phyloP scores from a whole-genome alignment of 148 eudicot genomes.

The Amaranthus hypochondriacus region DNA sequence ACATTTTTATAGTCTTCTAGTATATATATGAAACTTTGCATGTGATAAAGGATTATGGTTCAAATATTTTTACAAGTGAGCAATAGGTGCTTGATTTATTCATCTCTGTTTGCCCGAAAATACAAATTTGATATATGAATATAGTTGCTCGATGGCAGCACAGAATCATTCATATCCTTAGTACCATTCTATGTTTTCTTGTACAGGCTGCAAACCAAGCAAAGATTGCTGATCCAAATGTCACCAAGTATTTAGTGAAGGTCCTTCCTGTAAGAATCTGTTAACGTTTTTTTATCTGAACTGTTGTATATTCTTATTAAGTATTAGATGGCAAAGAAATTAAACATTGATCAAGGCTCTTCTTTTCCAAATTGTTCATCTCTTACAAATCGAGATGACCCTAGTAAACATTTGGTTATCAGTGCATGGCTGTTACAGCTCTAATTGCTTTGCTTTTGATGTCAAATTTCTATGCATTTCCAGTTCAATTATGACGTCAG shows the following conservation, averaged over 20 bases:
- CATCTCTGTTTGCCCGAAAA: background rate
- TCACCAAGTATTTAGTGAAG: constrained; percentile 85
- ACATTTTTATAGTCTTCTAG: constrained; percentile 13
- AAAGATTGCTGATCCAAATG: constrained; percentile 71
- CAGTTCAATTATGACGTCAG: constrained; percentile 82
- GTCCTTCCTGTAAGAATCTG: constrained; percentile 76
- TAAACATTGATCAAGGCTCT: background rate
- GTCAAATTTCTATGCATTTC: constrained; percentile 5
- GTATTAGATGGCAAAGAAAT: background rate
- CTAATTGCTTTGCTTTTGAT: constrained; percentile 4
- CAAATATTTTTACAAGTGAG: background rate
- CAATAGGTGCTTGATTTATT: background rate
- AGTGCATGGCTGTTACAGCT: background rate
- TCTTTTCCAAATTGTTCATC: background rate
- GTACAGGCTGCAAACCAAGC: constrained; percentile 69
- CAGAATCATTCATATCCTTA: background rate
- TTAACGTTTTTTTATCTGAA: background rate
- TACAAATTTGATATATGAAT: background rate
- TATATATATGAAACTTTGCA: background rate
- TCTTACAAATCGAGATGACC: background rate
- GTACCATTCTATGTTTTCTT: constrained; percentile 2
- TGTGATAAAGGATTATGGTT: background rate
- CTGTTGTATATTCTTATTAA: background rate
- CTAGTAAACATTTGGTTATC: background rate
- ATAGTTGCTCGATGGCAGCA: background rate